Evolutionary conservation across 2,329 filamentous ascomycete species (phyloP).

Genomic region (Aureobasidium sp.): DNA sequence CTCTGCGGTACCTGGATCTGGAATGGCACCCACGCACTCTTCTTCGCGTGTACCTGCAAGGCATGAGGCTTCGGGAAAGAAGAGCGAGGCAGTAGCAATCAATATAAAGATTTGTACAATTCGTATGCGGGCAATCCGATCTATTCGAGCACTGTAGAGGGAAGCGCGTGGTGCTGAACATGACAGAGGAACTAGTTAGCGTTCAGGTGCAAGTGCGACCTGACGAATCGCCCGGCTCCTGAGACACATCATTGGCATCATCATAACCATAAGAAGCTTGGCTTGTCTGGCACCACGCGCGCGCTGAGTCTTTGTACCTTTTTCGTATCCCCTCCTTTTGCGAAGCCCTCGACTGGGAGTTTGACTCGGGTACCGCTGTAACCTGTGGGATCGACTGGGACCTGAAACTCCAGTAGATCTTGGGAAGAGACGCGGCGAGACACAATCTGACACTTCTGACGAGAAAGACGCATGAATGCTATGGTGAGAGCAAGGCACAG

Average conservation of each 20-base stretch:
- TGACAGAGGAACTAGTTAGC: neutral
- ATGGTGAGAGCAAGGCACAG: slow-evolving; percentile 4
- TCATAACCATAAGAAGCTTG: slow-evolving; percentile 7
- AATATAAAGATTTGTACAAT: neutral
- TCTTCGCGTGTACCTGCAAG: neutral
- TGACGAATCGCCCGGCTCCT: slow-evolving; percentile 1
- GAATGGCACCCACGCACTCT: neutral
- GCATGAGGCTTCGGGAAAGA: neutral
- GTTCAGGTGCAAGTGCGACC: neutral
- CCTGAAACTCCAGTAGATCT: neutral
- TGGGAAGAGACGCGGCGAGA: neutral
- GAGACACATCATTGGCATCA: neutral
- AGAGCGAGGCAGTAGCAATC: neutral
- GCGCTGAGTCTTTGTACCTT: slow-evolving; percentile 6
- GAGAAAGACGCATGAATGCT: neutral
- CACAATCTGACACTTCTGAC: slow-evolving; percentile 1
- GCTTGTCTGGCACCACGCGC: neutral
- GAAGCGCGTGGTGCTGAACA: neutral
- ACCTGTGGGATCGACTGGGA: neutral
- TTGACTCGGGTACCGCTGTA: neutral
- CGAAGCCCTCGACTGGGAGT: neutral
- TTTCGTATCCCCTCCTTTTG: neutral
- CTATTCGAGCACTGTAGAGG: neutral
- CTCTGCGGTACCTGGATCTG: slow-evolving; percentile 1
- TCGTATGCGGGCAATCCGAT: neutral